Base-by-base conservation (phyloP, 2,329 filamentous ascomycete species). In the Fusarium nodosum region DNA sequence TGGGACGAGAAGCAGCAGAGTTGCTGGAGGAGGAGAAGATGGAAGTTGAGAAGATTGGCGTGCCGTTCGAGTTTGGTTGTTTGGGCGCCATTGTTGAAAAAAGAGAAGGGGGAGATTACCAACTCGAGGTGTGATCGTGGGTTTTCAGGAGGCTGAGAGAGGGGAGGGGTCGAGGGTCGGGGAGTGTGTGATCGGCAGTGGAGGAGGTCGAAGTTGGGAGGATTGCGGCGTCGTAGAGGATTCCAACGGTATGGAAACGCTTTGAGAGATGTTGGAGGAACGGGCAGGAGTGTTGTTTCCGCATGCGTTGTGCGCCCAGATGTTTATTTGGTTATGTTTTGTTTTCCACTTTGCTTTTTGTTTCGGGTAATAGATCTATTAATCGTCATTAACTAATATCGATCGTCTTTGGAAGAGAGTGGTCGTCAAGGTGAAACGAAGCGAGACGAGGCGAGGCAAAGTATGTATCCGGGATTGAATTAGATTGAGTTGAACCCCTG, bases 1-100 rank as follows among this genome's bases (percentile, higher is more conserved):
- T 70, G 26, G 79, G 79, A 22, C 79, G 76, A 30, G 78, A 78
- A 22, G 75, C 71, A 20, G 75, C 71, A 46, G 75, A 61, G 51
- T 50, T 56, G 34, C 20, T 31, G n/a, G 44, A 46, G n/a, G 77
- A 76, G 31, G 77, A 78, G 73, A 80, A 76, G 71, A 79, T 77
- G 67, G 77, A 78, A 41, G 77, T 75, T 41, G 78, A 77, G 71
- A 81, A 79, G 69, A 78, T 77, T 62, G 78, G 78, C 67, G 77
- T 68, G 42, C 76, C 73, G 46, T 75, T 70, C 48, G 66, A 61
- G 56, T 60, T 73, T 41, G 73, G 73, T 38, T 70, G 73, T 47
- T 73, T 74, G 60, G 73, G 70, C 48, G 72, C 53, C 72, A 74
- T 74, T 20, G 33, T 10, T 31, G 34, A 50, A 16, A 16, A 4